Conservation (phyloP, 1,284 basidiomycete genomes). For the Pseudozyma flocculosa region DNA sequence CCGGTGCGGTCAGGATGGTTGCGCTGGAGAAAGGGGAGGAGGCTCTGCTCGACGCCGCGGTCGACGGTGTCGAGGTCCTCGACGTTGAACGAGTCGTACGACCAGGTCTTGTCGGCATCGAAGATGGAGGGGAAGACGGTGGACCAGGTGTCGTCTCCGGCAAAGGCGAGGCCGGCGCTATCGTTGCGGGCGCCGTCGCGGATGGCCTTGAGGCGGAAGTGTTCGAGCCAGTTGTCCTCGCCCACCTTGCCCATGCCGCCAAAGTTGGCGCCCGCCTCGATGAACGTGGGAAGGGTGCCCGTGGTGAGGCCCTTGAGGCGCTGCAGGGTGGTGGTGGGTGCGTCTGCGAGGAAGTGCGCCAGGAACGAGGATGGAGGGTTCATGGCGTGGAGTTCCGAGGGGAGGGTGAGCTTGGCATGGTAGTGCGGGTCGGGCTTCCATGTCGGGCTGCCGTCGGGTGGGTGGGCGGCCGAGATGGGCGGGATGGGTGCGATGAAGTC, state of each 20-base stretch:
- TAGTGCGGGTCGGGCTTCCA: slow-evolving; percentile 64
- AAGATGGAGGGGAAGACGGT: slow-evolving; percentile 80
- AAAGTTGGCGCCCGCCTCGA: slow-evolving; percentile 90
- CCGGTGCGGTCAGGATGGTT: slow-evolving; percentile 13
- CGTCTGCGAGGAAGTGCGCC: slow-evolving; percentile 86
- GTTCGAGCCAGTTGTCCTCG: slow-evolving; percentile 74
- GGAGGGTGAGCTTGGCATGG: slow-evolving; percentile 79
- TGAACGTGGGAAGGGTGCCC: slow-evolving; percentile 91
- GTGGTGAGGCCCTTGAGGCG: slow-evolving; percentile 93
- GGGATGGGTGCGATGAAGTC: slow-evolving; percentile 81
- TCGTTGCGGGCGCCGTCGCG: background rate
- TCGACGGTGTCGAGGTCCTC: slow-evolving; percentile 97
- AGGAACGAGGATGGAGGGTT: slow-evolving; percentile 75
- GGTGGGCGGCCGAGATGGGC: background rate
- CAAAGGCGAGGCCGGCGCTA: slow-evolving; percentile 65
- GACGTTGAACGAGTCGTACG: slow-evolving; percentile 97
- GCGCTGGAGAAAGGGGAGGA: slow-evolving; percentile 76
- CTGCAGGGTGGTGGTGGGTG: slow-evolving; percentile 93
- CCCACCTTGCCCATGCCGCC: slow-evolving; percentile 67
- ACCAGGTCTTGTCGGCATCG: slow-evolving; percentile 69
- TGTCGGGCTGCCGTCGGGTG: slow-evolving; percentile 65
- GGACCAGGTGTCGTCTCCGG: slow-evolving; percentile 97
- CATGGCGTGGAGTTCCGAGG: slow-evolving; percentile 68
- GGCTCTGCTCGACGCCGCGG: slow-evolving; percentile 76
- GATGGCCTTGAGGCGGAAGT: slow-evolving; percentile 55